These are phyloP conservation scores for Capsicum baccatum DNA, from an alignment of 257 asterid genomes.

Conservation along the genomic window DNA sequence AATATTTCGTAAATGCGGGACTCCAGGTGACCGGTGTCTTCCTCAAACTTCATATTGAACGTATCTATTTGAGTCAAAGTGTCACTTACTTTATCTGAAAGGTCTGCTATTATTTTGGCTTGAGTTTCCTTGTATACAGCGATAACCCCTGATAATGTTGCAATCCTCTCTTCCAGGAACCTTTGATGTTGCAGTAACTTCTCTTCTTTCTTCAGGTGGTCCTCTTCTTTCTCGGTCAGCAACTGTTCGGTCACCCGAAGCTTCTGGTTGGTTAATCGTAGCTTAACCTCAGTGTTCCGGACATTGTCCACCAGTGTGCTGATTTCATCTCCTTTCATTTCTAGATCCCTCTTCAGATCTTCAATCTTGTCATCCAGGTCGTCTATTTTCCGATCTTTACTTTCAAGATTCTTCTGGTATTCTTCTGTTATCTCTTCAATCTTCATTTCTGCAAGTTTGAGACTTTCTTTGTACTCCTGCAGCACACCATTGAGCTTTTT, in stretches of 20 bases:
- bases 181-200: conserved; percentile 63
- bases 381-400: conserved; percentile 51
- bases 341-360: conserved; percentile 69
- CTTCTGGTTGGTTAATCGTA: conserved; percentile 78
- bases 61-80: conserved; percentile 63
- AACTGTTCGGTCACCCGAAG: conserved; percentile 85
- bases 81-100: conserved; percentile 54
- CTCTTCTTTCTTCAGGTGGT: conserved; percentile 61
- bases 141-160: conserved; percentile 46
- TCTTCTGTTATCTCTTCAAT: conserved; percentile 61
- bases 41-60: conserved; percentile 81
- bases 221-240: conserved; percentile 68
- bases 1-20: conserved; percentile 71
- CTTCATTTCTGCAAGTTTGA: conserved; percentile 55
- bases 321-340: conserved; percentile 85
- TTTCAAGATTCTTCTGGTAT: conserved; percentile 46
- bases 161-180: conserved; percentile 53
- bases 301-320: conserved; percentile 63
- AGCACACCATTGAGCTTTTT: conserved; percentile 47
- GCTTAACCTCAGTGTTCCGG: conserved; percentile 81
- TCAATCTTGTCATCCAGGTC: conserved; percentile 66
- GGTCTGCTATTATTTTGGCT: conserved; percentile 43
- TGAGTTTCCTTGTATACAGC: conserved; percentile 61
- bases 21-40: conserved; percentile 88
- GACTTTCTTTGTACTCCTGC: conserved; percentile 55